Conservation (phyloP, 1,284 basidiomycete species). For the Gastroboletus turbinatus region DNA sequence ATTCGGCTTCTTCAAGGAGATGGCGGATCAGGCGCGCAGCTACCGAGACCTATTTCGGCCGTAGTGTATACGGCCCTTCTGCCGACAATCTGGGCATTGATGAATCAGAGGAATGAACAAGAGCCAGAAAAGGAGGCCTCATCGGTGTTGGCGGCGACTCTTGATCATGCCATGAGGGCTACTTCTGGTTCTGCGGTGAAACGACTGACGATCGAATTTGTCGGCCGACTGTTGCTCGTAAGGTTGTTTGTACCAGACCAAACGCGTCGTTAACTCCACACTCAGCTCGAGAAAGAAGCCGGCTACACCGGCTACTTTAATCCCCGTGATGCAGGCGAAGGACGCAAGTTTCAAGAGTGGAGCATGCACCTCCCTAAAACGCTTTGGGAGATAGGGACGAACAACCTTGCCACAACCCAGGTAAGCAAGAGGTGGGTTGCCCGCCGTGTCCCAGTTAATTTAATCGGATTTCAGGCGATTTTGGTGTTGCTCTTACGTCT, state of each 20-base stretch:
- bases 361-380: conserved; percentile 67
- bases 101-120: conserved; percentile 46
- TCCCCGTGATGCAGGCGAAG: conserved; percentile 34
- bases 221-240: conserved; percentile 68
- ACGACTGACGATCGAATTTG: conserved; percentile 66
- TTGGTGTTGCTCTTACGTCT: conserved; percentile 62
- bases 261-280: background rate
- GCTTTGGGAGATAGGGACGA: conserved; percentile 79
- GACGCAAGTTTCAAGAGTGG: conserved; percentile 58
- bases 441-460: conserved; percentile 12
- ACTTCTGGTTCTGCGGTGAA: conserved; percentile 64
- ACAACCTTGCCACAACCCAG: conserved; percentile 56
- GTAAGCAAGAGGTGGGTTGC: conserved; percentile 36
- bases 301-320: conserved; percentile 55
- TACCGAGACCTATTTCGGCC: conserved; percentile 52
- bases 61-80: conserved; percentile 70
- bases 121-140: conserved; percentile 18
- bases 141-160: conserved; percentile 47
- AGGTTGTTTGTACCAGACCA: conserved; percentile 25
- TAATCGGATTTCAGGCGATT: conserved; percentile 45
- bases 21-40: conserved; percentile 40
- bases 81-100: conserved; percentile 82
- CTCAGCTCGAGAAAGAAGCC: conserved; percentile 60
- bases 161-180: conserved; percentile 59
- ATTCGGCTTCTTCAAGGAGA: conserved; percentile 61